Percentiles rank a stretch among this genome's conserved stretches.
Evolutionary conservation across 805 yeast species (phyloP).

Genomic region (Nakazawaea laoshanensis): DNA sequence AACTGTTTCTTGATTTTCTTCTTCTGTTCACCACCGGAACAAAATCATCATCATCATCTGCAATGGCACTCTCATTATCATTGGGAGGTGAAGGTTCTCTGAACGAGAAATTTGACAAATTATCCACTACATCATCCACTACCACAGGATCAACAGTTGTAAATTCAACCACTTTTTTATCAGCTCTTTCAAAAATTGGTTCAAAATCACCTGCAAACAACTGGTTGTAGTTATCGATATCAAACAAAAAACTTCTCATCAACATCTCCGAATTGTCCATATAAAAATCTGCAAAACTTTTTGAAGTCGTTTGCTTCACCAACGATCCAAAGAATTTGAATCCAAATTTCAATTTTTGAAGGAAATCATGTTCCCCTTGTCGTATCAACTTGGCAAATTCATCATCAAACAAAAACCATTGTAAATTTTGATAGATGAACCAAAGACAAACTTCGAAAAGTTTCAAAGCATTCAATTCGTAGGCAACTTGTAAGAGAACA

Average conservation of each 20-base stretch:
- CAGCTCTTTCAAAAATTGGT: slow-evolving; percentile 31
- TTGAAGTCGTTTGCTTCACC: slow-evolving; percentile 11
- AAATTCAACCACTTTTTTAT: too few species aligned
- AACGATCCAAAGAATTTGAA: slow-evolving; percentile 25
- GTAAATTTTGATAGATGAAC: slow-evolving; percentile 61
- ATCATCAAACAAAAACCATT: slow-evolving; percentile 43
- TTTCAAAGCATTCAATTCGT: slow-evolving; percentile 39
- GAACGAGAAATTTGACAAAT: too few species aligned
- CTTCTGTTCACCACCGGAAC: slow-evolving; percentile 23
- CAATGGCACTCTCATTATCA: slow-evolving; percentile 18
- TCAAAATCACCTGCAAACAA: slow-evolving; percentile 27
- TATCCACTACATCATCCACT: too few species aligned
- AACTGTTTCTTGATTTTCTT: too few species aligned
- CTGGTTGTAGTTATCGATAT: slow-evolving; percentile 28
- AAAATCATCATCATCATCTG: slow-evolving; percentile 21
- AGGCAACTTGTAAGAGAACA: slow-evolving; percentile 45
- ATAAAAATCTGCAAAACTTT: not conserved
- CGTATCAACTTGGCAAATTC: slow-evolving; percentile 25
- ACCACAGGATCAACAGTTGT: too few species aligned
- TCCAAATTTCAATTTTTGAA: slow-evolving; percentile 21
- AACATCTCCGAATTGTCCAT: slow-evolving; percentile 17
- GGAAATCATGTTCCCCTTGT: slow-evolving; percentile 13
- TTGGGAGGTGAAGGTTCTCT: too few species aligned
- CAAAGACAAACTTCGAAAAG: slow-evolving; percentile 56
- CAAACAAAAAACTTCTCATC: slow-evolving; percentile 25